Base-by-base conservation (phyloP, 2,329 filamentous ascomycete species). In the Alternaria rosae region DNA sequence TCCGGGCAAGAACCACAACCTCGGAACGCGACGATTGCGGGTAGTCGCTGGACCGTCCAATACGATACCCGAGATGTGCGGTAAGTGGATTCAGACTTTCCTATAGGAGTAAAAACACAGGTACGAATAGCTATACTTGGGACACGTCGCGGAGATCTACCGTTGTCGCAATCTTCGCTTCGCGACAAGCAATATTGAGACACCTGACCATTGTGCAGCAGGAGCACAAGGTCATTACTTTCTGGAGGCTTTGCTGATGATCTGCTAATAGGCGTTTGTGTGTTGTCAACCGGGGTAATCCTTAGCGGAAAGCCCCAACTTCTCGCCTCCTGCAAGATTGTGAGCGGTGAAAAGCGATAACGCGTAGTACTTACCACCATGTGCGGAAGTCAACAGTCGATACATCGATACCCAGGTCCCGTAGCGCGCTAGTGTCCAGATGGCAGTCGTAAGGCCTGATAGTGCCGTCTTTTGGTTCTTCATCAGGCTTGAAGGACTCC, bases 401-500 rank as follows among this genome's bases (percentile, higher is more conserved):
- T 58, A 94, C 87, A 73, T 91, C 86, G 65, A 97, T 91, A 0
- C 88, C 92, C 64, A 97, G 76, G 13, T 92, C 88, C 76, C 87
- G 87, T 66, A 97, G 80, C 41, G 84, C 87, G 78, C 86, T 87
- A 9, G 91, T 97, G 71, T 92, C 93, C 47, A 97, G 82, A 79
- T 97, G 93, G 70, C 91, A 94, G 80, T 97, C 93, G 75, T 92
- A 97, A 12, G 94, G 93, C 66, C 93, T 85, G 80, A 93, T 88
- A 0, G 93, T 91, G 21, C 85, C 84, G 45, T 90, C 87, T 64
- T 87, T 89, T 6, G 92, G 90, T 38, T 91, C 91, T 23, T 88
- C 86, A 71, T 92, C 90, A 10, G 90, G 78, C 51, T 67, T 76
- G 38, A 62, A 75, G 4, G 75, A 82, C 71, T 87, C 84, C 78